These are phyloP conservation scores for Yarrowia porcina DNA, from an alignment of 805 yeast genomes.

Conservation along the genomic window DNA sequence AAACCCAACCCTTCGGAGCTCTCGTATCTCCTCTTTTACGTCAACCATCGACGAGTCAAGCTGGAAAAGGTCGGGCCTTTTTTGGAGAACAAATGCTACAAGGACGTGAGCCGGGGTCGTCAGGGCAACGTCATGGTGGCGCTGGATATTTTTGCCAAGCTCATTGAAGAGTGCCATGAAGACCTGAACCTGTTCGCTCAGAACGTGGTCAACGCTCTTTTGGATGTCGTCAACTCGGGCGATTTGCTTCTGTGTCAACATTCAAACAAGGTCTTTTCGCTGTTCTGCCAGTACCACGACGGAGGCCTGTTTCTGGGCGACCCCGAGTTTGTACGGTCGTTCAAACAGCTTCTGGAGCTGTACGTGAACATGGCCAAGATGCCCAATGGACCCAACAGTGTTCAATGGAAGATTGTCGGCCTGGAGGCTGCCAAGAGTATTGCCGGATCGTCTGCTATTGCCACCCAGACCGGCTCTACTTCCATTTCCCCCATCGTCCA, in stretches of 20 bases:
- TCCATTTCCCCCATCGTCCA: conserved; percentile 33
- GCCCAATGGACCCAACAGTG: conserved; percentile 26
- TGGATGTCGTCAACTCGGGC: conserved; percentile 48
- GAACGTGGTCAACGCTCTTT: conserved; percentile 60
- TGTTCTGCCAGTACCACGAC: conserved; percentile 52
- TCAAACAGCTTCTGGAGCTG: conserved; percentile 35
- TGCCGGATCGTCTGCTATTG: conserved; percentile 38
- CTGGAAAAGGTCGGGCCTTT: conserved; percentile 79
- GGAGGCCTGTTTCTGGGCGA: conserved; percentile 66
- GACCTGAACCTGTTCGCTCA: conserved; percentile 80
- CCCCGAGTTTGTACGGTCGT: conserved; percentile 52
- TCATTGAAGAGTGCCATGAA: conserved; percentile 73
- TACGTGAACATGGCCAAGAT: conserved; percentile 23
- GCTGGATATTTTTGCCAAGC: conserved; percentile 60
- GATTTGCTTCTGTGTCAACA: conserved; percentile 61
- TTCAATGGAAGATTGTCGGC: conserved; percentile 37
- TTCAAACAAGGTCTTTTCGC: conserved; percentile 34
- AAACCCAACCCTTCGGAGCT: conserved; percentile 91
- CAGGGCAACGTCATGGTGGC: conserved; percentile 85
- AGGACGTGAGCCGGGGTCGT: conserved; percentile 59
- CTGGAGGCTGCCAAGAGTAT: conserved; percentile 46
- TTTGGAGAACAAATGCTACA: conserved; percentile 55
- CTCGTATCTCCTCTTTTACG: conserved; percentile 82
- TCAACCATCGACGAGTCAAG: conserved; percentile 83
- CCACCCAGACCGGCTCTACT: conserved; percentile 35